Base-by-base conservation (phyloP, 2,329 filamentous ascomycete genomes). In the Juglanconis oblonga region DNA sequence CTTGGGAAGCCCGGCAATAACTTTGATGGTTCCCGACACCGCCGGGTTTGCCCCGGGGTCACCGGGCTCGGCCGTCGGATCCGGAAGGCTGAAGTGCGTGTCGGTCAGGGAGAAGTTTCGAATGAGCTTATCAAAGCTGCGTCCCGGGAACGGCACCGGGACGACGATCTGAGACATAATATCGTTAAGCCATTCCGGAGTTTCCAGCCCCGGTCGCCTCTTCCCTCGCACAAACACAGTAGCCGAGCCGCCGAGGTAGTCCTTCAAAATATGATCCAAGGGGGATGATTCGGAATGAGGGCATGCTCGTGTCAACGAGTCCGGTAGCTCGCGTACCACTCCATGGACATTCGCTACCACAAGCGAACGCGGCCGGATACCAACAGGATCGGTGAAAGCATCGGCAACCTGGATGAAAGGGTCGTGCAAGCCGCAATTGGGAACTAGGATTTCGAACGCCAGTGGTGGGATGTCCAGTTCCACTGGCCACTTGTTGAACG, bases 91-190 rank as follows among this genome's bases (percentile, higher is more conserved):
- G 72, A 99, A 97, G 68, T 96, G 87, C 45, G 96, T 91, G 70
- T 97, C 85, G 2, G 87, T 86, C 65, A 98, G 78, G 29, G 92
- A 90, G 71, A 98, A 97, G 67, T 95, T 94, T 66, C 88, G 89
- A 70, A 99, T 89, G 14, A 97, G 77, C 65, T 90, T 87, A 65
- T 92, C 92, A 67, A 97, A 88, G 0, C 87, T 87, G 61, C 87
- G 86, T 5, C 92, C 92, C 0, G 92, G 91, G 64, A 98, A 90
- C 5, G 92, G 89, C 6, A 98, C 79, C 3, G 93, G 92, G 0
- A 98, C 81, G 0, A 88, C 93, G 55, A 98, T 84, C 66, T 90
- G 92, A 50, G 87, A 87, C 42, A 98, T 78, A 29, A 99, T 81
- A 55, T 93, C 86, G 13, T 84, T 83, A 52, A 97, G 83, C 95